Base-by-base conservation (phyloP, 352 stramenopile species). In the Phytophthora pinifolia region DNA sequence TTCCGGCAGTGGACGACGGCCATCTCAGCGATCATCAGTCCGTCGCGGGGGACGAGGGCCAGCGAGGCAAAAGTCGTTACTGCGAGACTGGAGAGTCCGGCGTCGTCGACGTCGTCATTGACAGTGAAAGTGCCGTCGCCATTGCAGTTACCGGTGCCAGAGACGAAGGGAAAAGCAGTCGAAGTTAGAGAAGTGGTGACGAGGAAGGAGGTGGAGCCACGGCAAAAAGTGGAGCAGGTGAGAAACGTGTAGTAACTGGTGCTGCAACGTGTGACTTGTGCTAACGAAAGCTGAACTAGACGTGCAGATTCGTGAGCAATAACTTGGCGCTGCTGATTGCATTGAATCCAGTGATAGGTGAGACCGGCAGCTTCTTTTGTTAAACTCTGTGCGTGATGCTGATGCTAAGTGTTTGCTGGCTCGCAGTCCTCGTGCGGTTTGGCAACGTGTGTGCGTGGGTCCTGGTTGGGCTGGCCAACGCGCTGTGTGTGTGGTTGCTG, bases 1-100 rank as follows among this genome's bases (percentile, higher is more conserved):
- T 91, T 93, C 54, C 67, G 69, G 4, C 79, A 86, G 18, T 93
- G 83, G 83, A 93, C 83, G 1, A 76, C 74, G 38, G 77, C 76
- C 2, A 86, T 93, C 42, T 86, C 80, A 5, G 63, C 70, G 17
- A 69, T 87, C 31, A 83, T 93, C 51, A 83, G 69, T 59, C 80
- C 77, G 9, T 46, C 60, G 2, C 60, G 54, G 39, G 22, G 17
- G 7, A 12, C 18, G 14, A 31, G 12, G 33, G 13, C 17, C n/a
- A 18, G 12, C 6, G 46, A 58, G 29, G 34, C 57, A 3, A 63
- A 59, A 20, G 34, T 53, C 5, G 18, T n/a, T n/a, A 57, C 62
- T 0, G 35, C 51, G 4, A 63, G 5, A 44, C 13, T 13, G 1
- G 2, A 12, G 13, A 69, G 55, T 54, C 25, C 54, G 5, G 25